Evolutionary conservation across 345 rosid genomes (phyloP), one percentile per base, ranked within the genome.

Genomic region (Pseudoturritis turrita): DNA sequence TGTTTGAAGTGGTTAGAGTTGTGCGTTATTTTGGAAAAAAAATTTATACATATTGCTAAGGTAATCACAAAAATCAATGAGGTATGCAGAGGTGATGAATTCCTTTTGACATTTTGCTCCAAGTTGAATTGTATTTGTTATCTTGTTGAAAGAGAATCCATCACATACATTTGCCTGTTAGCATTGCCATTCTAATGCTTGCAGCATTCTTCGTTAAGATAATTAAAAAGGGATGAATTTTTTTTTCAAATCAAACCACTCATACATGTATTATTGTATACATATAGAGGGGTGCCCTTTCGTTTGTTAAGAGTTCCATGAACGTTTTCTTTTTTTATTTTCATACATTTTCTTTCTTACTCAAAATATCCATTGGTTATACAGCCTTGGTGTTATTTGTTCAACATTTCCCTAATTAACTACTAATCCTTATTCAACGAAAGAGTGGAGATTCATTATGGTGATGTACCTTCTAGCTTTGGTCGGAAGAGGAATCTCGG

Each of bases 371-470:
- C 36, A 8, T 61, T 60, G n/a, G 5, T 26, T 41, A 3, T 14
- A 19, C 6, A 62, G 12, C 53, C 26, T 61, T 62, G 4, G 72
- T 21, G 55, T 29, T 60, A 60, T 39, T n/a, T 47, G 15, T 13
- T 37, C 14, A 70, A 47, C 22, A 29, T 0, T 25, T 39, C 14
- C 19, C 6, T 39, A 10, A 28, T 13, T 7, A 45, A 50, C 37
- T 33, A 36, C 29, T 44, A 29, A 55, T 21, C 33, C 6, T 15
- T 57, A 15, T 11, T 23, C 58, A 70, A 18, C 47, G 6, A 19
- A 71, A 52, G 45, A 40, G 77, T 64, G 77, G 77, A 73, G 18
- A 55, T 10, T 64, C 9, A 36, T 64, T 35, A 18, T 64, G 3
- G 39, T 64, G 13, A 9, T 64, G 44, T 73, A 4, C 55, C 33